A percentile compares a stretch with the other conserved stretches of the same genome.
phyloP scores from a whole-genome alignment of 352 stramenopile genomes.

The Phytophthora pisi region DNA sequence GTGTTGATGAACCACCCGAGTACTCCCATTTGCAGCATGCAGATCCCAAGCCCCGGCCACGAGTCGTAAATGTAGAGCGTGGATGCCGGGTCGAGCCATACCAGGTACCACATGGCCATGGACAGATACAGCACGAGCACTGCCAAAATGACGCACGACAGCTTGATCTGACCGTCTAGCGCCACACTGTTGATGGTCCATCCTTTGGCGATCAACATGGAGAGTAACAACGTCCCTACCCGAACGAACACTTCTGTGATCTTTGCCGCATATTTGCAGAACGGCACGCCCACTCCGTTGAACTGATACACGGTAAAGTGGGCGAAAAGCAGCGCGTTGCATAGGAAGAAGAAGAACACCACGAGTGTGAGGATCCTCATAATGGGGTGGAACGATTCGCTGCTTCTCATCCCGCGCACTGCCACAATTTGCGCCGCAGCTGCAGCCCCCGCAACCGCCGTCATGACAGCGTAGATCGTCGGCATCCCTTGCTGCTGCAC shows the following conservation, averaged over 20 bases:
- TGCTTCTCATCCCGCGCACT: conserved; percentile 48
- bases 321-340: conserved; percentile 60
- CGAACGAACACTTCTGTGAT: conserved; percentile 74
- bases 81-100: conserved; percentile 76
- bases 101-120: conserved; percentile 84
- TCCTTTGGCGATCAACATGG: conserved; percentile 78
- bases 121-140: conserved; percentile 73
- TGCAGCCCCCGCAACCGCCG: conserved; percentile 41
- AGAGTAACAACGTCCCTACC: conserved; percentile 71
- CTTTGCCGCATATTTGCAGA: conserved; percentile 74
- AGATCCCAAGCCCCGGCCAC: conserved; percentile 73
- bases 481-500: conserved; percentile 70
- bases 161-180: conserved; percentile 67
- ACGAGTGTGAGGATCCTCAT: conserved; percentile 72
- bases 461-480: conserved; percentile 58
- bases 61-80: conserved; percentile 88
- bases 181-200: conserved; percentile 80
- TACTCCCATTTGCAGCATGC: conserved; percentile 59
- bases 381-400: conserved; percentile 83
- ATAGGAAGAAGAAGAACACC: conserved; percentile 66
- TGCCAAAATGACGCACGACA: conserved; percentile 67
- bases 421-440: conserved; percentile 51
- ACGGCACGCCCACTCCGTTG: conserved; percentile 70
- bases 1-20: conserved; percentile 71
- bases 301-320: conserved; percentile 69